Conservation (phyloP, 2,329 filamentous ascomycete genomes). For the Aspergillus terreus region DNA sequence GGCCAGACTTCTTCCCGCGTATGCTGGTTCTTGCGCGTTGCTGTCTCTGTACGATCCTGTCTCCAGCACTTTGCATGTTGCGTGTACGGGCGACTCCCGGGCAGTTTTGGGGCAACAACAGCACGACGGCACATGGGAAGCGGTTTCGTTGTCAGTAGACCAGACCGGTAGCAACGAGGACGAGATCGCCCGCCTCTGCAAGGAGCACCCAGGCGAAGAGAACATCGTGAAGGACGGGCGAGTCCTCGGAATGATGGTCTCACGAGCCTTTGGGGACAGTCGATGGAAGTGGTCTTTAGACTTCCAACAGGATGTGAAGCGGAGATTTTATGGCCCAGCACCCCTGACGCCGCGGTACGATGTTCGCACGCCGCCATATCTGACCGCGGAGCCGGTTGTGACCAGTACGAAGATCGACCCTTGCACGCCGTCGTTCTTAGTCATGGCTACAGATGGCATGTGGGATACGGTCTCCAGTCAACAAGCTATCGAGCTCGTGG, state of each 20-base stretch:
- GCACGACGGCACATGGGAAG: constrained; percentile 46
- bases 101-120: constrained; percentile 54
- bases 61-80: constrained; percentile 55
- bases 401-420: constrained; percentile 53
- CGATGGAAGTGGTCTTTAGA: constrained; percentile 63
- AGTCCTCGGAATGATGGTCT: constrained; percentile 59
- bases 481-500: constrained; percentile 57
- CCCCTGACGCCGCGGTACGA: constrained; percentile 34
- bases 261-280: constrained; percentile 65
- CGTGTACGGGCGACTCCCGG: constrained; percentile 65
- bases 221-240: constrained; percentile 57
- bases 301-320: constrained; percentile 40
- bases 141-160: constrained; percentile 57
- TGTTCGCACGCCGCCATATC: constrained; percentile 57
- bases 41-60: constrained; percentile 59
- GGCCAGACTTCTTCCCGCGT: constrained; percentile 23
- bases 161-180: constrained; percentile 62
- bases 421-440: constrained; percentile 54
- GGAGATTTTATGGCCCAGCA: constrained; percentile 40
- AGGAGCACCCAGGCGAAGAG: constrained; percentile 61
- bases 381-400: constrained; percentile 64
- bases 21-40: constrained; percentile 61
- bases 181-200: constrained; percentile 54
- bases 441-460: constrained; percentile 64
- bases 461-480: constrained; percentile 60